Evolutionary conservation across 352 stramenopile genomes (phyloP).

Genomic region (Hyaloperonospora arabidopsidis): DNA sequence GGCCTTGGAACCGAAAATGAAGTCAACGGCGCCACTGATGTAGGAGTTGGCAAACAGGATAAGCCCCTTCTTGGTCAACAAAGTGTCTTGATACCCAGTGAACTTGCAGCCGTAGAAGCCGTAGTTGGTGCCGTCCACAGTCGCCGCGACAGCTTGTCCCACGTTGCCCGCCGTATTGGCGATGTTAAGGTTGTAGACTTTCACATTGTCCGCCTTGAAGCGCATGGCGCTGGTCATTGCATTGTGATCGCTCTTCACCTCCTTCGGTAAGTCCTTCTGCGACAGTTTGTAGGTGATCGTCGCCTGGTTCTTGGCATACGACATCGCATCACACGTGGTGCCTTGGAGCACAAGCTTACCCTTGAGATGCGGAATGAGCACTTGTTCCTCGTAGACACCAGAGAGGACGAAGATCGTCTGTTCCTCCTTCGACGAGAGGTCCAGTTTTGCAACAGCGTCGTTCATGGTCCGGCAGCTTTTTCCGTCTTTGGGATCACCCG

Average conservation of each 20-base stretch:
- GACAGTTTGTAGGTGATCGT: constrained; percentile 10
- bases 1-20: constrained; percentile 8
- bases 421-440: neutral
- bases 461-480: constrained; percentile 4
- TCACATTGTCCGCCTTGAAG: constrained; percentile 11
- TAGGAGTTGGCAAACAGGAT: constrained; percentile 8
- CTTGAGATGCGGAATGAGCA: constrained; percentile 4
- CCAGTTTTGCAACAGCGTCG: constrained; percentile 6
- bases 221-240: constrained; percentile 10
- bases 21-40: constrained; percentile 12
- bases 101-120: constrained; percentile 15
- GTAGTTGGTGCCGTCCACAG: constrained; percentile 9
- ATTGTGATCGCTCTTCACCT: constrained; percentile 8
- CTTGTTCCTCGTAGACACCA: constrained; percentile 9
- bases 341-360: constrained; percentile 10
- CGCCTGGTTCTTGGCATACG: constrained; percentile 10
- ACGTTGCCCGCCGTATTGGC: neutral
- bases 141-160: constrained; percentile 7
- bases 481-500: neutral
- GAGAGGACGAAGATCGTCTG: constrained; percentile 16
- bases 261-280: constrained; percentile 5
- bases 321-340: constrained; percentile 12
- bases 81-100: constrained; percentile 13
- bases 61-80: constrained; percentile 10
- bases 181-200: constrained; percentile 13